Evolutionary conservation across 352 stramenopile species (phyloP).

Genomic region (Phytophthora megakarya): DNA sequence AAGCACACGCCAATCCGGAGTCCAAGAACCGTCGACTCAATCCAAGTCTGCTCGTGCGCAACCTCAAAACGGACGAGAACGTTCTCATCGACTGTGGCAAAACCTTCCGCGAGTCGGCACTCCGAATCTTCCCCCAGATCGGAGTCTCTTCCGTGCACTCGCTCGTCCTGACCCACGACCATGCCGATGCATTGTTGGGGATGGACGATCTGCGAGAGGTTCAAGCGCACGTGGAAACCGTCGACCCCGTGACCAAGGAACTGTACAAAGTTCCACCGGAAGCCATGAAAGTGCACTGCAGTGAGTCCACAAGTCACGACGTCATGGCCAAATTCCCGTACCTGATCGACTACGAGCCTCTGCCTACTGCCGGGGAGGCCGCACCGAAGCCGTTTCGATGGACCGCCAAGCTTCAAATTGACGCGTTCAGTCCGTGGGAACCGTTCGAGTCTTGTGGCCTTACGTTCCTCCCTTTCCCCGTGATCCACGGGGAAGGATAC

Average conservation of each 20-base stretch:
- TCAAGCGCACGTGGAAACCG: constrained; percentile 54
- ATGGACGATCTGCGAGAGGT: constrained; percentile 88
- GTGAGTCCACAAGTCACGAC: constrained; percentile 52
- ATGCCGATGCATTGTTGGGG: constrained; percentile 82
- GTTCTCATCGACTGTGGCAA: constrained; percentile 90
- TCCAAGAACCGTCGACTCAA: constrained; percentile 85
- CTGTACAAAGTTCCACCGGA: constrained; percentile 57
- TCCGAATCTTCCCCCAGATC: constrained; percentile 67
- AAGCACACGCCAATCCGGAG: constrained; percentile 64
- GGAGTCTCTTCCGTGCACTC: constrained; percentile 61
- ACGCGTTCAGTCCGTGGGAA: constrained; percentile 57
- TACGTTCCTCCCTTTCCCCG: constrained; percentile 69
- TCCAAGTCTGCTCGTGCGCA: constrained; percentile 76
- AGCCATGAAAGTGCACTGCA: constrained; percentile 71
- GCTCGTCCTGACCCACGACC: constrained; percentile 85
- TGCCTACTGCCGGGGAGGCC: neutral
- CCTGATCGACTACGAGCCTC: constrained; percentile 56
- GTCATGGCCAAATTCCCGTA: constrained; percentile 82
- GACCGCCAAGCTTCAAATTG: constrained; percentile 78
- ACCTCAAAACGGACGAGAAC: constrained; percentile 45
- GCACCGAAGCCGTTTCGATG: constrained; percentile 64
- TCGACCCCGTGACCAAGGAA: constrained; percentile 67
- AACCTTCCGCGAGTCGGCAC: constrained; percentile 82
- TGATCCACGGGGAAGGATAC: constrained; percentile 84
- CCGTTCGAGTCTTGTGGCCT: constrained; percentile 57